These are phyloP conservation scores for Nakazawaea anatomiae DNA, from an alignment of 805 yeast species.

Conservation along the genomic window DNA sequence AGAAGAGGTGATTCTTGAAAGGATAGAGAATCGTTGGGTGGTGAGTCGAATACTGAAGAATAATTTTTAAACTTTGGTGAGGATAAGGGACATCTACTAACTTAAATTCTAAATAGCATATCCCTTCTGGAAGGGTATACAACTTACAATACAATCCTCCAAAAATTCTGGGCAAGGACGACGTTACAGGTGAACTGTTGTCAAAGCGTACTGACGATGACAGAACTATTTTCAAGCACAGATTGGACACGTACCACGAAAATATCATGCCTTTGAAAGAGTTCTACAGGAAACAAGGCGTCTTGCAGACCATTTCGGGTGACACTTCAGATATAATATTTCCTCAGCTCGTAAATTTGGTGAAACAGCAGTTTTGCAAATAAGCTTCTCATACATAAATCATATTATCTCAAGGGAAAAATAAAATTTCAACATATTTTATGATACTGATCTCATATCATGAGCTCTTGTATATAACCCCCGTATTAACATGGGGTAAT, in stretches of 20 bases:
- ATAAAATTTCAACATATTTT: too few species aligned
- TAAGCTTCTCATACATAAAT: neutral
- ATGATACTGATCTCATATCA: too few species aligned
- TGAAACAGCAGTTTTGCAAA: constrained; percentile 25
- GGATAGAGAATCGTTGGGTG: constrained; percentile 83
- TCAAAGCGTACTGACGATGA: constrained; percentile 80
- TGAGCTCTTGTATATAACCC: too few species aligned
- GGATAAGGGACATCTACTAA: neutral
- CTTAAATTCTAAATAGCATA: constrained; percentile 33
- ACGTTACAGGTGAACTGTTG: constrained; percentile 83
- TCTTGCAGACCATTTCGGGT: constrained; percentile 59
- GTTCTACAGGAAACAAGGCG: constrained; percentile 45
- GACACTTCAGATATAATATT: constrained; percentile 79
- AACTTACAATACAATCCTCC: constrained; percentile 89
- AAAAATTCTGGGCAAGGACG: constrained; percentile 72
- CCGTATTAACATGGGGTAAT: too few species aligned
- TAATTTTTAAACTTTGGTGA: too few species aligned
- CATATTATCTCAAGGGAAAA: neutral
- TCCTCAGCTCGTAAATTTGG: constrained; percentile 53
- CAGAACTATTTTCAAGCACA: constrained; percentile 59
- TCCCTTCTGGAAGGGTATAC: constrained; percentile 80
- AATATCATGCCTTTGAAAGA: constrained; percentile 60
- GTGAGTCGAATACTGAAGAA: constrained; percentile 11
- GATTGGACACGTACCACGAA: constrained; percentile 57
- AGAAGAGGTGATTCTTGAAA: constrained; percentile 68